Conservation (phyloP, 768 basidiomycete genomes). For the Leccinum barrowsii region DNA sequence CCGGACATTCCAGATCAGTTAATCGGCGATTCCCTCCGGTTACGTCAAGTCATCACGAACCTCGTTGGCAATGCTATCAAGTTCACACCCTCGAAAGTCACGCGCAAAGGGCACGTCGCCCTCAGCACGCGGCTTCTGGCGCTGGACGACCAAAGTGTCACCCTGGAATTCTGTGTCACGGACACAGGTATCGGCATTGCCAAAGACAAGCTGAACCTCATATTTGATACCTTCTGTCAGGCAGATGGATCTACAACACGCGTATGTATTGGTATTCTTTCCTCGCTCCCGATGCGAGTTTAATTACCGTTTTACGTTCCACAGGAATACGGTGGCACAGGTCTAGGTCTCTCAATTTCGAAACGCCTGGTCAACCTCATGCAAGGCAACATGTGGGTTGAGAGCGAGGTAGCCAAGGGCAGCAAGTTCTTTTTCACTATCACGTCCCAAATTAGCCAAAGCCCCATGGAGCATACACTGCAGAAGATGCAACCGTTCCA, state of each 20-base stretch:
- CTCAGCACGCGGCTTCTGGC: constrained; percentile 79
- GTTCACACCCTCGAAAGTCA: constrained; percentile 83
- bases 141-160: constrained; percentile 78
- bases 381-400: constrained; percentile 99
- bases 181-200: constrained; percentile 99
- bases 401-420: constrained; percentile 89
- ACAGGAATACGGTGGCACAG: constrained; percentile 96
- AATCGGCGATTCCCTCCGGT: constrained; percentile 91
- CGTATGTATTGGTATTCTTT: constrained; percentile 40
- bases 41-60: constrained; percentile 95
- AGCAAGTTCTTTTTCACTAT: constrained; percentile 97
- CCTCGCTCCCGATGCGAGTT: constrained; percentile 10
- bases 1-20: constrained; percentile 95
- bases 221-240: constrained; percentile 99
- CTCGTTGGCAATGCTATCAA: constrained; percentile 96
- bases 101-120: constrained; percentile 83
- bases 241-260: constrained; percentile 97
- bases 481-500: constrained; percentile 83
- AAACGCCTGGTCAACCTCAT: constrained; percentile 96
- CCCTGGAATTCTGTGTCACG: constrained; percentile 93
- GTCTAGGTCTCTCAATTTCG: constrained; percentile 94
- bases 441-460: constrained; percentile 76
- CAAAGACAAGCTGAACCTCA: constrained; percentile 95
- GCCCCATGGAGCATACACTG: constrained; percentile 67
- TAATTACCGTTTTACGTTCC: constrained; percentile 13